A percentile compares a stretch with the other conserved stretches of the same genome.
These are phyloP conservation scores for Cladosporium halotolerans DNA, from an alignment of 2,329 filamentous ascomycete genomes.

Conservation along the genomic window DNA sequence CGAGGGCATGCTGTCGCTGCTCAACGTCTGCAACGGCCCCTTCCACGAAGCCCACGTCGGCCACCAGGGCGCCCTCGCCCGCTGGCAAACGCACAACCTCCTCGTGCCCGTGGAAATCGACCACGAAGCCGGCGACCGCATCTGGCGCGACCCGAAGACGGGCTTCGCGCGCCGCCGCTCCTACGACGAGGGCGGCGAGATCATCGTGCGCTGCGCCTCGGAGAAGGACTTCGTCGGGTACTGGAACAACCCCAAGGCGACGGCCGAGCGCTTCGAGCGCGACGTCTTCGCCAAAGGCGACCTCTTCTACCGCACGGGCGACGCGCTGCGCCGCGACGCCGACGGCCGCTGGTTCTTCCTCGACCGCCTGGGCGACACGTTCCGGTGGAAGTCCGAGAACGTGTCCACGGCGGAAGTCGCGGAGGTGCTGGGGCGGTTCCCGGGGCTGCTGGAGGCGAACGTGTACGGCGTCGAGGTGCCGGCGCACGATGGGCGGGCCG, in stretches of 20 bases:
- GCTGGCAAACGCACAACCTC: constrained; percentile 47
- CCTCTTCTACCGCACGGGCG: constrained; percentile 44
- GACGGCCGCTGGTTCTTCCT: constrained; percentile 46
- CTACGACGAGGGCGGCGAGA: constrained; percentile 68
- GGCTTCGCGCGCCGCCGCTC: constrained; percentile 59
- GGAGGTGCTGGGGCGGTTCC: constrained; percentile 40
- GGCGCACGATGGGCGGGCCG: constrained; percentile 46
- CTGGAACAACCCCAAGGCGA: constrained; percentile 61
- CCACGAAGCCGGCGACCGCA: constrained; percentile 55
- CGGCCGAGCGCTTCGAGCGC: constrained; percentile 48
- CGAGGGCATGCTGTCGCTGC: constrained; percentile 61
- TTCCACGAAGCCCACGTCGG: constrained; percentile 61
- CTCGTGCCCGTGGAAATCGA: constrained; percentile 65
- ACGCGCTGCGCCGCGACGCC: constrained; percentile 38
- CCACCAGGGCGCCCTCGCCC: constrained; percentile 60
- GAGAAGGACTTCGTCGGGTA: constrained; percentile 61
- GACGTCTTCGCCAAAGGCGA: constrained; percentile 45
- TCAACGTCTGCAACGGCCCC: constrained; percentile 42
- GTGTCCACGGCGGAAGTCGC: constrained; percentile 44
- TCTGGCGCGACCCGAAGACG: constrained; percentile 59
- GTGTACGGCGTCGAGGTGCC: constrained; percentile 46
- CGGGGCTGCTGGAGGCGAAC: constrained; percentile 41
- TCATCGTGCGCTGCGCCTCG: constrained; percentile 58
- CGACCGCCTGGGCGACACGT: constrained; percentile 44
- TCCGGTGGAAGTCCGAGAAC: constrained; percentile 47